Evolutionary conservation across 2,329 filamentous ascomycete genomes (phyloP), one percentile per base, ranked within the genome.

Genomic region (Emericellopsis cladophorae): DNA sequence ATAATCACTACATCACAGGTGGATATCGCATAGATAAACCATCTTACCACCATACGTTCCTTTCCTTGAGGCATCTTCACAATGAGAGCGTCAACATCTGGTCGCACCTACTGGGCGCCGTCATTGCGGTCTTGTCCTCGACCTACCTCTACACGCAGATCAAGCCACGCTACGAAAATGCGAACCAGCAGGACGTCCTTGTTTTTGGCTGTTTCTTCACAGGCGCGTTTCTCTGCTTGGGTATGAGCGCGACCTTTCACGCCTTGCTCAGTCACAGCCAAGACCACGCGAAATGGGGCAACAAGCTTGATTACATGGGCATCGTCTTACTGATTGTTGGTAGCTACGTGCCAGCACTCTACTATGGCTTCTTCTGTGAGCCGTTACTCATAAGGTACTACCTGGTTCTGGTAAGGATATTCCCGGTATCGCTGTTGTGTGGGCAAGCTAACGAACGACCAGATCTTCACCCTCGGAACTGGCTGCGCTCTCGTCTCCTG

Each of bases 261-360:
- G 74, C 84, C 2, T 74, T 95, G 37, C 78, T 72, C 18, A 95
- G 95, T 49, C 92, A 98, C 59, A 92, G 84, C 15, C 75, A 78
- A 31, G 61, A 63, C 2, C 85, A 95, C 12, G 79, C 83, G 2
- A 80, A 76, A 46, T 84, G 87, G 67, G 89, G 89, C 10, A 96
- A 96, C 58, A 86, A 94, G 59, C 66, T 96, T 42, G 92, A 98
- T 57, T 96, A 98, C 57, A 76, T 90, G 5, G 92, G 92, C 7
- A 98, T 98, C 50, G 85, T 96, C 24, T 76, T 81, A 38, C 66
- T 98, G 49, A 96, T 96, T 44, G 84, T 90, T 49, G 92, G 92
- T 7, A 90, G 83, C 56, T 95, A 90, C 55, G 76, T 96, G 36
- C 89, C 92, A 2, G 83, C 84, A 39, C 61, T 98, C 44, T 92